Percentiles rank a stretch among this genome's conserved stretches.
phyloP scores from a whole-genome alignment of 176 grass and related monocot species.

The Triticum urartu region DNA sequence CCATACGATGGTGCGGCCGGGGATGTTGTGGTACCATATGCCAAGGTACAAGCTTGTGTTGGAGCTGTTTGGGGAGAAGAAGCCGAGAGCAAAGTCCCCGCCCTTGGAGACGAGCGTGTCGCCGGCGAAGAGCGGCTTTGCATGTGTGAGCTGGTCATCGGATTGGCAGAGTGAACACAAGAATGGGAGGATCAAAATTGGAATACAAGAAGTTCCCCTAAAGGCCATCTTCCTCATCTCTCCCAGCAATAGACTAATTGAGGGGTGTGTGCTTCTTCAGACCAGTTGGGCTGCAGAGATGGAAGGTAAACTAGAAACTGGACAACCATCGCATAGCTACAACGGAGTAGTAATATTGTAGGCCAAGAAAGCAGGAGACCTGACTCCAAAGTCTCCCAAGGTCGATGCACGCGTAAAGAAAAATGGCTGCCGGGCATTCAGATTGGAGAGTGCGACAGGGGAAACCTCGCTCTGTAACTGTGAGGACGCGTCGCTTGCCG shows the following conservation, averaged over 20 bases:
- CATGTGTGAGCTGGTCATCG: conserved; percentile 12
- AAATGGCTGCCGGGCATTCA: no score
- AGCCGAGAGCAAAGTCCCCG: not conserved
- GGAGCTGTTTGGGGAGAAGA: not conserved
- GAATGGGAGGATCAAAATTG: not conserved
- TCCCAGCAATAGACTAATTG: not conserved
- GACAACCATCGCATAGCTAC: no score
- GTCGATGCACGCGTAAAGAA: no score
- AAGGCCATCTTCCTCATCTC: not conserved
- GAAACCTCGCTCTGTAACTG: no score
- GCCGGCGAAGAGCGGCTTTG: not conserved
- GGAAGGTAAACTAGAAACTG: no score
- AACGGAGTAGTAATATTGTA: no score
- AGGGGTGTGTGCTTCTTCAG: no score
- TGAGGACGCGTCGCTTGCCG: no score
- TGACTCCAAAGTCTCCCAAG: no score
- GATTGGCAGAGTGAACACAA: not conserved
- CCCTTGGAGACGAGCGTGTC: not conserved
- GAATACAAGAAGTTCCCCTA: not conserved
- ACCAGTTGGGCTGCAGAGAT: no score
- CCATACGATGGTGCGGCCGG: not conserved
- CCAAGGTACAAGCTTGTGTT: not conserved
- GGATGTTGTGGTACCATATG: conserved; percentile 10
- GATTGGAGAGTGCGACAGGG: no score
- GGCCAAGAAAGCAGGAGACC: no score